Evolutionary conservation across 768 basidiomycete genomes (phyloP), one percentile per base, ranked within the genome.

Genomic region (Russula griseocarnosa): DNA sequence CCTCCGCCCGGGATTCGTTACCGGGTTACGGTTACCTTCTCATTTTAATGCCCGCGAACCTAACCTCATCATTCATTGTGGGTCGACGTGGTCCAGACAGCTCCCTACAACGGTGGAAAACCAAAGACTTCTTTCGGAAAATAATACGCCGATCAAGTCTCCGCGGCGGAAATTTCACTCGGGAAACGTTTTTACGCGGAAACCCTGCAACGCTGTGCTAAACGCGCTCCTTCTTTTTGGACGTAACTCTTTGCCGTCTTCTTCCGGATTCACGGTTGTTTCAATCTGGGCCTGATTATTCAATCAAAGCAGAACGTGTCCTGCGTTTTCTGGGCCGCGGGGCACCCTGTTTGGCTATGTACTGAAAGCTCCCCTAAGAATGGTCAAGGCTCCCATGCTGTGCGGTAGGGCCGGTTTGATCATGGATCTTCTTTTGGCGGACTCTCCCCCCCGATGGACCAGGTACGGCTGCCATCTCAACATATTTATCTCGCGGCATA

Each of bases 341-440:
- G 65, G 61, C 44, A 10, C 28, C 44, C 57, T 18, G 30, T 65
- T 67, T 62, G 44, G 44, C 46, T 55, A 28, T 58, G 50, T 51
- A 30, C 50, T 24, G 40, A n/a, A 59, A 42, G 13, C 1, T 20
- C 60, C 14, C 52, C 38, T 50, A 24, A 54, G 55, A 47, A 58
- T 53, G 44, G 60, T 55, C 55, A 38, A 50, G 24, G 3, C 34
- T 60, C 60, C 53, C 32, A 51, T 66, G 52, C 55, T 54, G 58
- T 61, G 26, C 58, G 22, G 22, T 47, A 49, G 28, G 44, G 44
- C 22, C 38, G 16, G 16, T 40, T 40, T 40, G 2, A 14, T 38
- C 13, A 38, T 38, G 26, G 28, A 44, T 57, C 28, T 49, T 40
- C 34, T 59, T n/a, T n/a, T n/a, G n/a, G n/a, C n/a, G 28, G 28